Base-by-base conservation (phyloP, 129 eudicot species). In the Sambucus nigra region DNA sequence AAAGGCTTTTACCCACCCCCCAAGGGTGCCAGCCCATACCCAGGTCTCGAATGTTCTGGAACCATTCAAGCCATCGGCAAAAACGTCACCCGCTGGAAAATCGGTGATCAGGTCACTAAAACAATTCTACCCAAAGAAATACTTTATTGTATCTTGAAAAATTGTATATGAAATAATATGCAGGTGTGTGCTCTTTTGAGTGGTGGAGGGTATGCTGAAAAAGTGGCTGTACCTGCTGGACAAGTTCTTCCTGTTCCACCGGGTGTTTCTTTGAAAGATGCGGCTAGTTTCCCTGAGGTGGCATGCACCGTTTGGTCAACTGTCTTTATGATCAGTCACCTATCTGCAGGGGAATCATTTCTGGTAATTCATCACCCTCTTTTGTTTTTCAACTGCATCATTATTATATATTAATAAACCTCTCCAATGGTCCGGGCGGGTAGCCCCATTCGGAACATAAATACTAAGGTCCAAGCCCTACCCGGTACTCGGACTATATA, bases 231-330 rank as follows among this genome's bases (percentile, higher is more conserved):
- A 28, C 87, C 84, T n/a, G 84, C 76, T 15, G 87, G 78, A 40
- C 94, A 82, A 60, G 82, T 92, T 69, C 94, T 92, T 69, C 99
- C 95, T 16, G 73, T 86, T 51, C 99, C 95, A 25, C 60, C 81
- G 9, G 87, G 87, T 55, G 67, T 92, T 75, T 79, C 99, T 59
- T 72, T 92, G 75, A 75, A 80, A 65, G 99, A 92, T 65, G 94
- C 99, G 58, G 95, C 99, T 58, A 74, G 82, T 75, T 82, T 92
- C 42, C 99, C 99, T 0, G 99, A 92, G 81, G 95, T 92, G 38
- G 99, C 85, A 19, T 86, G 99, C 71, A 92, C 99, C 7, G 96
- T 92, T 49, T 92, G 95, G 99, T 92, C 94, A 55, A 86, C 99
- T 18, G 84, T 92, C 44, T 92, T 92, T 55, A 92, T 92, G 99